Percentiles rank a stretch among this genome's conserved stretches.
Evolutionary conservation across 371 early-diverging fungal species (phyloP).

Genomic region (Mortierella sp.): DNA sequence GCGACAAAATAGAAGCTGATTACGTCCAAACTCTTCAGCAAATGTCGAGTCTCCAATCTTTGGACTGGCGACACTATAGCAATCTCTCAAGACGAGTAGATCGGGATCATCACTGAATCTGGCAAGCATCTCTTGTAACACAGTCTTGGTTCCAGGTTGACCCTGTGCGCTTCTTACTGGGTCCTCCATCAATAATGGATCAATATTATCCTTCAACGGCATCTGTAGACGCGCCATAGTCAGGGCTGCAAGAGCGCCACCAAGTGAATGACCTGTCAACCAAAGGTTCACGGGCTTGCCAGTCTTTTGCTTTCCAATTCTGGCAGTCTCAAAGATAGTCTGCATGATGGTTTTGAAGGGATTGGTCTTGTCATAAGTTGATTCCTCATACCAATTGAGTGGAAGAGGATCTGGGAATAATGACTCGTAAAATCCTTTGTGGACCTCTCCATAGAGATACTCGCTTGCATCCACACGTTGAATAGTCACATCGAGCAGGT

Average conservation of each 20-base stretch:
- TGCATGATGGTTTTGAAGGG: constrained; percentile 62
- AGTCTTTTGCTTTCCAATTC: constrained; percentile 28
- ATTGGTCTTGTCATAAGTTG: constrained; percentile 54
- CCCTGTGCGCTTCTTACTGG: background rate
- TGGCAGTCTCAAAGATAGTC: constrained; percentile 56
- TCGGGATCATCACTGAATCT: constrained; percentile 21
- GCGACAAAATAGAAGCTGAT: constrained; percentile 17
- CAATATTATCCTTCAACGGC: constrained; percentile 56
- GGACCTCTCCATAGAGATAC: constrained; percentile 53
- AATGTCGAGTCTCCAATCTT: constrained; percentile 63
- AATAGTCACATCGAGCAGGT: constrained; percentile 48
- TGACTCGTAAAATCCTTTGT: constrained; percentile 54
- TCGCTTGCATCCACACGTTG: constrained; percentile 44
- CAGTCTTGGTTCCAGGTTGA: constrained; percentile 21
- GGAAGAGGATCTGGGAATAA: constrained; percentile 51
- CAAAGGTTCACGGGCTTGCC: constrained; percentile 61
- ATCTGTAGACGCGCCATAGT: constrained; percentile 63
- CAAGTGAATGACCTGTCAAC: constrained; percentile 67
- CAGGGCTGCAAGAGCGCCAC: constrained; percentile 61
- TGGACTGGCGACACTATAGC: constrained; percentile 62
- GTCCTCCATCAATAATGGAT: constrained; percentile 27
- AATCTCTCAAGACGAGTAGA: constrained; percentile 55
- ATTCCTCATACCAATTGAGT: constrained; percentile 16
- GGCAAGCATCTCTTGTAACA: constrained; percentile 41
- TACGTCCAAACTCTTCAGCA: constrained; percentile 46